Evolutionary conservation across 305 asterid genomes (phyloP).

Genomic region (Solanum chacoense): DNA sequence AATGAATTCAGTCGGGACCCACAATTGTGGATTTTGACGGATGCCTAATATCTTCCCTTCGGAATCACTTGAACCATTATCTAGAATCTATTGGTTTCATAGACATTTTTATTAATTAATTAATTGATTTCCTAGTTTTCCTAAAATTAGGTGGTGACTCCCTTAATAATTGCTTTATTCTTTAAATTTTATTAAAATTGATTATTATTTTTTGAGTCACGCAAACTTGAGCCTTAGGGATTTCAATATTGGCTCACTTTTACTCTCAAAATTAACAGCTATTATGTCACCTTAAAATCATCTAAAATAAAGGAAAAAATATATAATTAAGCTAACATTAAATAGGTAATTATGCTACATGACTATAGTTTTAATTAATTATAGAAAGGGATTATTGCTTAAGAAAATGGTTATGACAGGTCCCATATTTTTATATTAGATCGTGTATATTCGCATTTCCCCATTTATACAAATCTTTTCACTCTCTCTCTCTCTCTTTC

Average conservation of each 20-base stretch:
- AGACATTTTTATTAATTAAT: too few relatives aligned
- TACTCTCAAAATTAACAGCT: not conserved
- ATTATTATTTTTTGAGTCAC: not conserved
- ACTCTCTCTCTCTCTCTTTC: not conserved
- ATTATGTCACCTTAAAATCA: not conserved
- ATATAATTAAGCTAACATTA: not conserved
- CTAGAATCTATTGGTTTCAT: not conserved
- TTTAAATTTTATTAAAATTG: not conserved
- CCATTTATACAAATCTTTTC: not conserved
- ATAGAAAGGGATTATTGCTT: not conserved
- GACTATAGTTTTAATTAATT: not conserved
- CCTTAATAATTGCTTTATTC: not conserved
- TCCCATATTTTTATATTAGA: not conserved
- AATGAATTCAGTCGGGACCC: not conserved
- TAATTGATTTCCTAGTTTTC: not conserved
- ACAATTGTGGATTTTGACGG: not conserved
- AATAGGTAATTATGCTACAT: not conserved
- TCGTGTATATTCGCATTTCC: not conserved
- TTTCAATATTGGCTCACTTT: not conserved
- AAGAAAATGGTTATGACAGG: not conserved
- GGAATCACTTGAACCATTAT: not conserved
- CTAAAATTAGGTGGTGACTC: too few relatives aligned
- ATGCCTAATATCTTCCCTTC: not conserved
- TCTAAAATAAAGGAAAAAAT: not conserved
- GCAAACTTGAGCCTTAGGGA: not conserved